A percentile compares a stretch with the other conserved stretches of the same genome.
These are phyloP conservation scores for Fomitopsis betulina DNA, from an alignment of 1,284 basidiomycete species.

Conservation along the genomic window DNA sequence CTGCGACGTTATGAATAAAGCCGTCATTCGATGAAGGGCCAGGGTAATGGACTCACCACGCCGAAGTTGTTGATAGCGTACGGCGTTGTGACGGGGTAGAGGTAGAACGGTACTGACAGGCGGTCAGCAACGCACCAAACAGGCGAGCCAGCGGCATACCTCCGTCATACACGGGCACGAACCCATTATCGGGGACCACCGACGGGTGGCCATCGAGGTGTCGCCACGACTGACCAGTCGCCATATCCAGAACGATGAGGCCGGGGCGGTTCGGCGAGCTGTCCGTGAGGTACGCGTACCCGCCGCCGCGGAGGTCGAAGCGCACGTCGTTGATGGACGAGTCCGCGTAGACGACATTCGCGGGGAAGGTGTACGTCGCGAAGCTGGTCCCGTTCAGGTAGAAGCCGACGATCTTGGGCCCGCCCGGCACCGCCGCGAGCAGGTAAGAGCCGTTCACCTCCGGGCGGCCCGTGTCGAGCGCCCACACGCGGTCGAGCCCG, in stretches of 20 bases:
- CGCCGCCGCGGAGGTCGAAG: slow-evolving; percentile 25
- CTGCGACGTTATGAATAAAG: not conserved
- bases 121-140: not conserved
- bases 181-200: slow-evolving; percentile 15
- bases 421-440: slow-evolving; percentile 20
- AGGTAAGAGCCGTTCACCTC: slow-evolving; percentile 20
- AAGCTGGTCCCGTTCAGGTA: slow-evolving; percentile 24
- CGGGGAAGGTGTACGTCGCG: slow-evolving; percentile 24
- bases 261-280: slow-evolving; percentile 19
- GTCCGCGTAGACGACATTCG: slow-evolving; percentile 21
- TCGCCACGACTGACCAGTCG: slow-evolving; percentile 27
- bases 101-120: slow-evolving; percentile 1
- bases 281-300: slow-evolving; percentile 29
- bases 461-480: slow-evolving; percentile 24
- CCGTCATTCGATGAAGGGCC: not conserved
- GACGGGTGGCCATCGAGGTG: slow-evolving; percentile 21
- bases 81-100: slow-evolving; percentile 13
- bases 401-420: slow-evolving; percentile 29
- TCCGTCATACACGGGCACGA: slow-evolving; percentile 24
- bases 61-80: slow-evolving; percentile 13
- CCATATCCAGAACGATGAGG: slow-evolving; percentile 25
- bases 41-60: not conserved
- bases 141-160: slow-evolving; percentile 1
- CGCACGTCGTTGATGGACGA: slow-evolving; percentile 28
- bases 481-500: slow-evolving; percentile 27